Evolutionary conservation across 805 yeast genomes (phyloP), one percentile per base, ranked within the genome.

Genomic region (Brettanomyces nanus): DNA sequence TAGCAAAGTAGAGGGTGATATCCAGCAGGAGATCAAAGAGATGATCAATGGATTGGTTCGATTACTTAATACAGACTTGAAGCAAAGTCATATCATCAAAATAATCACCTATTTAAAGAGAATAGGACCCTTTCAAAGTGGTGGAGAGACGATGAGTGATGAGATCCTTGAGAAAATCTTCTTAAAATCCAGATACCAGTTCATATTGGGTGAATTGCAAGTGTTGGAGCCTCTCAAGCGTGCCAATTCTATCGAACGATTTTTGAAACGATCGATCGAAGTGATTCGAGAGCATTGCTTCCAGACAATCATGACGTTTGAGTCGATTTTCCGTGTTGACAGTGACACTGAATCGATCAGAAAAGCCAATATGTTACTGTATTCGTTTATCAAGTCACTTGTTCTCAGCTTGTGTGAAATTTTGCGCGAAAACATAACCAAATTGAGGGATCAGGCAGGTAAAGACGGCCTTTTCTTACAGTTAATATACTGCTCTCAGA

Each of bases 401-500:
- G 48, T 65, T 2, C 35, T 40, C 31, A 54, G 55, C 34, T 56
- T 62, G 23, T 58, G 58, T 32, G 47, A 37, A 18, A 67, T 58
- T 14, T 54, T 52, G 31, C 45, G 33, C 36, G 53, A 47, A 13
- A 63, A 56, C 25, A 54, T 55, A n/a, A 53, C 56, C 5, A 38
- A 59, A n/a, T 40, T 69, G 1, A 14, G 29, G 6, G 67, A 62
- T 15, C 58, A 58, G 11, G 56, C 71, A 7, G 66, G 62, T 35
- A 68, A 68, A 23, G 82, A 82, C 40, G 83, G 90, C 1, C 63
- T 87, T 18, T 73, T 89, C 45, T 61, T 90, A 25, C 98, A 90
- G 59, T 60, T 89, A 28, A 77, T 85, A 1, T 90, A 89, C 60
- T 85, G 95, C 46, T 81, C 95, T n/a, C 86, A 82, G 53, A 80